Conservation (phyloP, 78 protist genomes). For the Guillardia theta region DNA sequence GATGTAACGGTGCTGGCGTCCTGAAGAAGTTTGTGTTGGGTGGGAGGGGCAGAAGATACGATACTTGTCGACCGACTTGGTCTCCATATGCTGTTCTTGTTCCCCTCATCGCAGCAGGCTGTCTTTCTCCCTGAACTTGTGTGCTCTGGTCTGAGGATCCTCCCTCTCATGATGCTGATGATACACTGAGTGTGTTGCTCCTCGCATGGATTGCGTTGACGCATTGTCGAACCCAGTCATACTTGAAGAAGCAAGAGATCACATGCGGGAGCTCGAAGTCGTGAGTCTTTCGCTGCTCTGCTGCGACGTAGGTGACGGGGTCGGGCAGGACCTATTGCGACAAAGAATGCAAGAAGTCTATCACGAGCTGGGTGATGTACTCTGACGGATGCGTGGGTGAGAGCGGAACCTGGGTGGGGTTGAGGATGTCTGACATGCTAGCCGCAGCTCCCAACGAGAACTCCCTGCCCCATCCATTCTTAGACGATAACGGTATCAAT, state of each 20-base stretch:
- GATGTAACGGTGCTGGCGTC: no score
- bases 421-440: background rate
- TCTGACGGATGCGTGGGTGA: background rate
- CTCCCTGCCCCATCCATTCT: conserved; percentile 32
- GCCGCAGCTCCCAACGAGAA: conserved; percentile 26
- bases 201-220: background rate
- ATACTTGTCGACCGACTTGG: no score
- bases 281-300: background rate
- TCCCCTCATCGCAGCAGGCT: background rate
- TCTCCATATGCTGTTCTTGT: background rate
- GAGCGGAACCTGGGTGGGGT: background rate
- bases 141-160: no score
- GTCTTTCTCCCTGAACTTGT: background rate
- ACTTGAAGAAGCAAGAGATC: background rate
- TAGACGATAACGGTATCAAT: conserved; percentile 35
- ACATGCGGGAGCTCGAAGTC: background rate
- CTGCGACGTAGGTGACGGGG: background rate
- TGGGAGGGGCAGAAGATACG: no score
- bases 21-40: no score
- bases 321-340: background rate
- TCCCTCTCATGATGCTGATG: background rate
- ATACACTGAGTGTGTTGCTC: background rate
- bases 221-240: background rate
- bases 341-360: background rate
- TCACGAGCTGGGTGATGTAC: background rate